A percentile compares a stretch with the other conserved stretches of the same genome.
phyloP scores from a whole-genome alignment of 306 rosid genomes.

The Trichosanthes cucumerina region DNA sequence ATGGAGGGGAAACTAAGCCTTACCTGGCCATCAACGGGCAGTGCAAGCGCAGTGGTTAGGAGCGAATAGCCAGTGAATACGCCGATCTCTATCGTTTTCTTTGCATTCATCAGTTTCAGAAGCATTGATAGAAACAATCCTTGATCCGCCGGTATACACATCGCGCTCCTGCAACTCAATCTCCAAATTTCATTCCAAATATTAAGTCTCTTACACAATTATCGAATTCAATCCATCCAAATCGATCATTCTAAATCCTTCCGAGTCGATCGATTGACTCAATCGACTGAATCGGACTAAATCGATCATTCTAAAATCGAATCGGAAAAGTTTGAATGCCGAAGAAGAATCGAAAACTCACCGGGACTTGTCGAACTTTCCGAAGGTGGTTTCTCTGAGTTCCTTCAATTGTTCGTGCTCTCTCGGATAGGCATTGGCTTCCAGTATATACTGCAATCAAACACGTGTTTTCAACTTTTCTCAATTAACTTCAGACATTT shows the following conservation, averaged over 20 bases:
- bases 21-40: conserved; percentile 40
- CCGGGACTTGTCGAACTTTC: conserved; percentile 13
- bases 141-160: conserved; percentile 44
- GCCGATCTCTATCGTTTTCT: conserved; percentile 50
- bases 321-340: background rate
- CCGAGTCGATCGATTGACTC: background rate
- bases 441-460: conserved; percentile 29
- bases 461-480: background rate
- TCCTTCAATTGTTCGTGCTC: conserved; percentile 44
- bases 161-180: conserved; percentile 23
- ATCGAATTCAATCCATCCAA: background rate
- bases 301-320: background rate
- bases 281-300: too few relatives aligned
- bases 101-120: conserved; percentile 41
- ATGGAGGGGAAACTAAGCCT: background rate
- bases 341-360: background rate
- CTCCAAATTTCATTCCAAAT: background rate
- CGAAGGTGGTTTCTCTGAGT: conserved; percentile 31
- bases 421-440: conserved; percentile 33
- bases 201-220: background rate
- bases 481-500: background rate
- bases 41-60: conserved; percentile 51
- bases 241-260: background rate
- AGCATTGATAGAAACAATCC: conserved; percentile 39
- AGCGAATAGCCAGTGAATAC: conserved; percentile 67